Conservation (phyloP, 1,284 basidiomycete species). For the Crepidotus sp. region DNA sequence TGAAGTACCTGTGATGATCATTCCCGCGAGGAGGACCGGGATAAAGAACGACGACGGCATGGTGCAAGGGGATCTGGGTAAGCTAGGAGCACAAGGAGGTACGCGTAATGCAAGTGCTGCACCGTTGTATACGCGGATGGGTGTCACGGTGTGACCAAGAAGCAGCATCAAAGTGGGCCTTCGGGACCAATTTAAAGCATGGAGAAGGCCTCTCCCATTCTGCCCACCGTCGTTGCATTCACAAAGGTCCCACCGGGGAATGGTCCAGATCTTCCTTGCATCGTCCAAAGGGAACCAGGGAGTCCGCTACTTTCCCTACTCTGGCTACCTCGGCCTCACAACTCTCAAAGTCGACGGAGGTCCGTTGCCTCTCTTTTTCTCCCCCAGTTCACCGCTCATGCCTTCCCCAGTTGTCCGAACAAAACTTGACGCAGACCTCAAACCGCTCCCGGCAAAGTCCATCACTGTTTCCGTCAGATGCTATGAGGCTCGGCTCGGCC, state of each 20-base stretch:
- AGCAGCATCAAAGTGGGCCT: no score
- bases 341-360: conserved; percentile 70
- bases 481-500: conserved; percentile 64
- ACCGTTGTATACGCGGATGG: no score
- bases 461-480: conserved; percentile 63
- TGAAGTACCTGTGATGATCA: conserved; percentile 64
- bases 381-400: conserved; percentile 11
- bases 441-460: conserved; percentile 51
- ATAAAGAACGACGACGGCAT: conserved; percentile 44
- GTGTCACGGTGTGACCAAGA: no score
- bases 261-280: conserved; percentile 59
- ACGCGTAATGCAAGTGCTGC: no score
- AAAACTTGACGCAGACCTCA: conserved; percentile 60
- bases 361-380: conserved; percentile 28
- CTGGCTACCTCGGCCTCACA: conserved; percentile 71
- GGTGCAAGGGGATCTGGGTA: conserved; percentile 17
- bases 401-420: conserved; percentile 53
- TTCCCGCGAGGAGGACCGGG: conserved; percentile 53
- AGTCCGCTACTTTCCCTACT: conserved; percentile 57
- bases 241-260: no score
- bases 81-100: conserved; percentile 7
- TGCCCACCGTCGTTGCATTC: no score
- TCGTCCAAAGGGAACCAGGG: conserved; percentile 58
- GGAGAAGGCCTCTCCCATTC: no score
- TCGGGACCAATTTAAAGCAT: no score